Evolutionary conservation across 2,329 filamentous ascomycete species (phyloP).

Genomic region (Paraphaeosphaeria sporulosa): DNA sequence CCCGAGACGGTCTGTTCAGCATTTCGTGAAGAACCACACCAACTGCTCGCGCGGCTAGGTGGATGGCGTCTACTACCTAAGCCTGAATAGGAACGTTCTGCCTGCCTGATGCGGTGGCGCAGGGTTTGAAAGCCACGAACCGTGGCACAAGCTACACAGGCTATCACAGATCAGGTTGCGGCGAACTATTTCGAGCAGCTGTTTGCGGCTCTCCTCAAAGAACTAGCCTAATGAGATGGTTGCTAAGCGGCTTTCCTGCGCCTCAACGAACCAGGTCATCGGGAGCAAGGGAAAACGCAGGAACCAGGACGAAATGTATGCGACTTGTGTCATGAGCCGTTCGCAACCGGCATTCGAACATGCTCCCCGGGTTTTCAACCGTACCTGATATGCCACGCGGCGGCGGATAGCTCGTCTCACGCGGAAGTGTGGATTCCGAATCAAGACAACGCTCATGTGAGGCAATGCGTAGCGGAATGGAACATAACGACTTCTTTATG

Average conservation of each 20-base stretch:
- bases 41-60: background rate
- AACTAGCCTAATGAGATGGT: background rate
- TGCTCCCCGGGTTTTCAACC: too few species aligned
- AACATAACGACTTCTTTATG: background rate
- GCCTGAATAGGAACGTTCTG: background rate
- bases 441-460: background rate
- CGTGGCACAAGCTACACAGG: background rate
- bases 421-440: background rate
- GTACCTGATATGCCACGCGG: background rate
- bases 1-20: background rate
- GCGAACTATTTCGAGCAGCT: background rate
- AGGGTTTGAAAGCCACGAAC: background rate
- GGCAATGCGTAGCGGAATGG: too few species aligned
- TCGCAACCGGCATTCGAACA: background rate
- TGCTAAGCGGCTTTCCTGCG: background rate
- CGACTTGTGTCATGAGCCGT: background rate
- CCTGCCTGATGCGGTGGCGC: background rate
- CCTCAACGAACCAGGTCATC: background rate
- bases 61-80: background rate
- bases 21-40: background rate
- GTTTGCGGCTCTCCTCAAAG: background rate
- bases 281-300: background rate
- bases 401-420: background rate
- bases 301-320: background rate
- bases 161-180: background rate